Evolutionary conservation across 192 early-diverging fungal genomes (phyloP).

Genomic region (Coemansia umbellata): DNA sequence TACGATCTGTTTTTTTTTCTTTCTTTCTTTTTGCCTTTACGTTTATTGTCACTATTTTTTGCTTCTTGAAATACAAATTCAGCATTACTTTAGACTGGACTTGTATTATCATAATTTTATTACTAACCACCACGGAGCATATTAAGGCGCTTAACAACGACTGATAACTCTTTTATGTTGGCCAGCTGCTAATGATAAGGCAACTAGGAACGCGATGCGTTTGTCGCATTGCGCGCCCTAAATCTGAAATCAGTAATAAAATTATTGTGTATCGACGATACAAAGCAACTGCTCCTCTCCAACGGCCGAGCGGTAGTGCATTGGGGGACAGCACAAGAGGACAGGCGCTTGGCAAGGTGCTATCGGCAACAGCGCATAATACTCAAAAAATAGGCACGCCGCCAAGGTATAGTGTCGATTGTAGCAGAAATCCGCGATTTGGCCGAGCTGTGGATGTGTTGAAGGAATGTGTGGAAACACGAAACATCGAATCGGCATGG

Average conservation of each 20-base stretch:
- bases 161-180: too few relatives aligned
- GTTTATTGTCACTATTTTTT: too few relatives aligned
- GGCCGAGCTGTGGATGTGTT: constrained; percentile 9
- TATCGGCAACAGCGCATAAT: background rate
- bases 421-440: constrained; percentile 13
- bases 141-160: too few relatives aligned
- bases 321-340: background rate
- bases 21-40: background rate
- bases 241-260: background rate
- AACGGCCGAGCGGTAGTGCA: background rate
- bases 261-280: background rate
- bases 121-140: too few relatives aligned
- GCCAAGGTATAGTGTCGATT: background rate
- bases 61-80: too few relatives aligned
- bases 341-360: background rate
- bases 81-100: too few relatives aligned
- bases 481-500: constrained; percentile 26
- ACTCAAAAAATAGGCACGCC: background rate
- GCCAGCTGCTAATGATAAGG: constrained; percentile 9
- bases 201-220: constrained; percentile 6
- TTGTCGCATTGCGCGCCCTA: background rate
- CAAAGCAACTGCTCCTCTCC: background rate
- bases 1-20: background rate
- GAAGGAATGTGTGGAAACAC: constrained; percentile 2
- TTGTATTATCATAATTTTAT: too few relatives aligned